Evolutionary conservation across 1,139 yeast species (phyloP), one percentile per base, ranked within the genome.

Genomic region (Arxiozyma telluris): DNA sequence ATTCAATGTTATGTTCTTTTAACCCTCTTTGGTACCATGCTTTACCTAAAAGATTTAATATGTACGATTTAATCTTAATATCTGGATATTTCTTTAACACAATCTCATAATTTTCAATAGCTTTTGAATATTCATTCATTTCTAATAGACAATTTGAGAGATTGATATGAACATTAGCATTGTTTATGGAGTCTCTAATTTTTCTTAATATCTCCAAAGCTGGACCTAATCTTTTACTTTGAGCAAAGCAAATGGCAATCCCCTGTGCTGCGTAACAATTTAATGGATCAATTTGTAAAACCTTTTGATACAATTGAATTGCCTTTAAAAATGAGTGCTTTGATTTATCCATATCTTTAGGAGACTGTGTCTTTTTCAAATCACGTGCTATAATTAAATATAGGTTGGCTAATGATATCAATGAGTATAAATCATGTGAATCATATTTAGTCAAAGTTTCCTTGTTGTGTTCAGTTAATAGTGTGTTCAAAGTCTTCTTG

Each of bases 201-300:
- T 91, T 90, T 70, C 95, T 81, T 65, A 94, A 83, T 53, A 90
- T 84, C 61, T 89, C 96, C 64, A 90, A 76, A 0, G 98, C 96
- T 59, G 84, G 78, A 45, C 80, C 83, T 23, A 82, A 73, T 57
- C 88, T 84, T 64, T 87, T 87, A 64, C 86, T 86, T 63, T 91
- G 98, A 23, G 96, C 95, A 69, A 89, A 87, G 12, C 91, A 82
- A 53, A 93, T 90, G 1, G 98, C 98, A 59, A 94, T 78, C 52
- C 99, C 99, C 70, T 93, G 98, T 0, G 98, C 98, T 1, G 98
- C 99, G 72, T 85, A 93, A 1, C 93, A 95, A 68, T 93, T 89
- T 61, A 80, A 77, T 6, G 93, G 81, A 71, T 93, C 98, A 42
- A 90, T 75, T 51, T 87, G 84, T 55, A 94, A 74, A 1, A 90